These are phyloP conservation scores for Blastocladiella emersonii DNA, from an alignment of 371 early-diverging fungal species.

Conservation along the genomic window DNA sequence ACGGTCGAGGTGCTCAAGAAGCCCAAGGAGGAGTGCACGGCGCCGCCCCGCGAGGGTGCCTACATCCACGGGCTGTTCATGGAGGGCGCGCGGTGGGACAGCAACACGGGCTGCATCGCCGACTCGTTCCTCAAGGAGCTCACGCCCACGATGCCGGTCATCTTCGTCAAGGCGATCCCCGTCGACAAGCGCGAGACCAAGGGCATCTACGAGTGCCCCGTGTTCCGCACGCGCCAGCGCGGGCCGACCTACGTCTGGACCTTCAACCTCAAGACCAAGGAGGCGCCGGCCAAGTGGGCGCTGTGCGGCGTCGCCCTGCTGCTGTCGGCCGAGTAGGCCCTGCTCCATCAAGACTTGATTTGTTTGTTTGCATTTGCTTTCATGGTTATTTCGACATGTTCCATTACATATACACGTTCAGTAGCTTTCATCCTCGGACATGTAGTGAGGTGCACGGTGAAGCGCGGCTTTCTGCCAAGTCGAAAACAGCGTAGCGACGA, in stretches of 20 bases:
- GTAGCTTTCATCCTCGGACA: too few relatives aligned
- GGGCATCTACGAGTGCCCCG: conserved; percentile 45
- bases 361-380: too few relatives aligned
- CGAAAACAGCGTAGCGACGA: too few relatives aligned
- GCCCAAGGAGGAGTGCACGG: conserved; percentile 37
- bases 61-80: conserved; percentile 44
- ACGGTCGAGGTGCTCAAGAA: conserved; percentile 47
- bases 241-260: conserved; percentile 50
- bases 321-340: conserved; percentile 16
- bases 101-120: conserved; percentile 33
- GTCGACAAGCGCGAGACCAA: conserved; percentile 45
- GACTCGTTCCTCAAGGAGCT: conserved; percentile 40
- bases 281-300: conserved; percentile 41
- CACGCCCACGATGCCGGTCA: conserved; percentile 42
- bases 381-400: too few relatives aligned
- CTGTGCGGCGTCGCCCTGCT: conserved; percentile 35
- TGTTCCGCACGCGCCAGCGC: conserved; percentile 38
- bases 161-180: conserved; percentile 42
- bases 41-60: conserved; percentile 42
- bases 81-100: conserved; percentile 50
- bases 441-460: too few relatives aligned
- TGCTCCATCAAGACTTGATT: too few relatives aligned
- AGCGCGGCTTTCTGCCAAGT: too few relatives aligned
- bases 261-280: conserved; percentile 45
- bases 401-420: too few relatives aligned